Base-by-base conservation (phyloP, 208 protist species). In the Acanthamoeba castellanii region DNA sequence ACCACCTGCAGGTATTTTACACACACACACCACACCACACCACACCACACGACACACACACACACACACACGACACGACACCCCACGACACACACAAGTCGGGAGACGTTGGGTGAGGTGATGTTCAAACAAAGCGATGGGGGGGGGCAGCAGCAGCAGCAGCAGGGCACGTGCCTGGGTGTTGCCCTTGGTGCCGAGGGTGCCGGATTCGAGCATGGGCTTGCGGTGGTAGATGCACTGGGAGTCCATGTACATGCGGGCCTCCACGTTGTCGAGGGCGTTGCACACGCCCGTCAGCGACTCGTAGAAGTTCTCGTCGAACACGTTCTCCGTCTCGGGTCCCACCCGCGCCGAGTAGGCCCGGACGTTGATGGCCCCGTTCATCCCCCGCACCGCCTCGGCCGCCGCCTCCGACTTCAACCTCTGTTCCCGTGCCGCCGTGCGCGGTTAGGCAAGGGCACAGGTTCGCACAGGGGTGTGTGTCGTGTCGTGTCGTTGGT, bases 211-310 rank as follows among this genome's bases (percentile, higher is more conserved):
- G 27, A 99, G 97, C 30, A 99, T 97, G 30, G 99, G 98, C 95
- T 98, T 99, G 82, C 97, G 96, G 97, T 99, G 99, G 94, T 98
- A 98, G 8, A 99, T 97, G 94, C 99, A 99, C 57, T 98, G 97
- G 50, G 81, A 94, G 88, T 99, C 99, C 32, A 99, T 98, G 94
- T 99, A 99, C 74, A 99, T 97, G 66, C 99, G 97, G 45, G 99
- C 99, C 76, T 98, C 94, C 20, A 99, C 97, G 97, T 99, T 99
- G 97, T 99, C 99, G 9, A 99, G 98, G 25, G 99, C 99, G 96
- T 99, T 99, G 82, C 98, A 97, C 7, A 99, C 98, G 64, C 98
- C 96, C 61, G 98, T 95, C 82, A 99, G 98, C 1, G n/a, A 55
- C 0, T 96, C 93, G 97, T 98, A 99, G 95, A 99, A 99, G 1